Conservation (phyloP, 257 asterid species). For the Solanum chmielewskii region DNA sequence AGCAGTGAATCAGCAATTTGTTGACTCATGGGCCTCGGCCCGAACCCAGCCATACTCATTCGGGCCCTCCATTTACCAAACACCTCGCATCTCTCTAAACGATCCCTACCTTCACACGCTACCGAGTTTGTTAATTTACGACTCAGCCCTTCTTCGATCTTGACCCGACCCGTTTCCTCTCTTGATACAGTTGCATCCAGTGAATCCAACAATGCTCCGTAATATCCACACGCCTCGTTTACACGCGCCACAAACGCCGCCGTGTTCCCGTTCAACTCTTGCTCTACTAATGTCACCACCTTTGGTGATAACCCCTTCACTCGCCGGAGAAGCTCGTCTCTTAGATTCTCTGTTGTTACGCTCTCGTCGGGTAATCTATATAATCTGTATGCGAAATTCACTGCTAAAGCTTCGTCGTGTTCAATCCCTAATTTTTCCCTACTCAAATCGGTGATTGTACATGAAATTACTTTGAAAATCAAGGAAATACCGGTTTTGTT, state of each 20-base stretch:
- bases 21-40: conserved; percentile 36
- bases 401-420: not conserved
- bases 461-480: not conserved
- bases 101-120: conserved; percentile 85
- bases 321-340: conserved; percentile 72
- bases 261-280: conserved; percentile 65
- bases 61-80: conserved; percentile 90
- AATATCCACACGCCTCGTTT: conserved; percentile 43
- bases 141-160: conserved; percentile 64
- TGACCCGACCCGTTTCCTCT: conserved; percentile 34
- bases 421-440: not conserved
- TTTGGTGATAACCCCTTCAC: conserved; percentile 53
- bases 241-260: conserved; percentile 63
- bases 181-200: conserved; percentile 40
- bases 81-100: conserved; percentile 77
- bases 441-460: not conserved
- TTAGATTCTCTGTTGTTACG: conserved; percentile 61
- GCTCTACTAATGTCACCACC: conserved; percentile 70
- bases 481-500: not conserved
- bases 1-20: conserved; percentile 43
- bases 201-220: conserved; percentile 57
- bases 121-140: conserved; percentile 62
- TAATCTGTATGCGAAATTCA: conserved; percentile 19
- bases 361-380: conserved; percentile 70
- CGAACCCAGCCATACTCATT: conserved; percentile 74